Evolutionary conservation across 2,329 filamentous ascomycete genomes (phyloP).

Genomic region (Coniochaeta pulveracea): DNA sequence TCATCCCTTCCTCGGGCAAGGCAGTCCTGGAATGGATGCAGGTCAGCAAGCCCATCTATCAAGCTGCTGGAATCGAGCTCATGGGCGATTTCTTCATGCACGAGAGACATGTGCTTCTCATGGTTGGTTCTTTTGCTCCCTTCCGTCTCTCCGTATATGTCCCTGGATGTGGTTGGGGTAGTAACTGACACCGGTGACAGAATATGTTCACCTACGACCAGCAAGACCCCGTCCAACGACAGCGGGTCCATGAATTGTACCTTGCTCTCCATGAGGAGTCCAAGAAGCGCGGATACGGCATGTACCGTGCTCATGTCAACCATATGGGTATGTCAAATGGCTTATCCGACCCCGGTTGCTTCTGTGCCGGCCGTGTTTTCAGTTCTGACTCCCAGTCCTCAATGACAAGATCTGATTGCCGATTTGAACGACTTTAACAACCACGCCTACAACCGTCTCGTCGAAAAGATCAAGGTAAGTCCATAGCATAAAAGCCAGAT

Average conservation of each 20-base stretch:
- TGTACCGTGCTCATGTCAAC: constrained; percentile 25
- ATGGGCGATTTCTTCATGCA: constrained; percentile 37
- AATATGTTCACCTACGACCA: constrained; percentile 37
- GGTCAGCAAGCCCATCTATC: constrained; percentile 27
- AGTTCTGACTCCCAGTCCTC: too few species aligned
- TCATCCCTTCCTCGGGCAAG: constrained; percentile 24
- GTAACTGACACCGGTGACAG: too few species aligned
- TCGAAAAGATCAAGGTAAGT: constrained; percentile 24
- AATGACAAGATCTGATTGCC: constrained; percentile 21
- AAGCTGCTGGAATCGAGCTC: constrained; percentile 28
- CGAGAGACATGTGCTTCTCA: constrained; percentile 31
- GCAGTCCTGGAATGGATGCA: constrained; percentile 28
- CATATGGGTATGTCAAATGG: constrained; percentile 25
- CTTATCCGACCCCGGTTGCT: too few species aligned
- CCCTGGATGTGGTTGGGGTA: too few species aligned
- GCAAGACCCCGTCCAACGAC: constrained; percentile 23
- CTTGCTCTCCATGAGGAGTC: constrained; percentile 21
- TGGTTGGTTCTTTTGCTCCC: too few species aligned
- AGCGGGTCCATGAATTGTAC: constrained; percentile 22
- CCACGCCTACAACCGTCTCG: constrained; percentile 24
- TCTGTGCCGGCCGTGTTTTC: too few species aligned
- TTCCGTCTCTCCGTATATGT: too few species aligned
- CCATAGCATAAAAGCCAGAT: neutral
- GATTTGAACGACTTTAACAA: constrained; percentile 26
- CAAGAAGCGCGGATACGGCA: constrained; percentile 22